Conservation (phyloP, 75 land plant genomes). For the Selaginella moellendorffii region DNA sequence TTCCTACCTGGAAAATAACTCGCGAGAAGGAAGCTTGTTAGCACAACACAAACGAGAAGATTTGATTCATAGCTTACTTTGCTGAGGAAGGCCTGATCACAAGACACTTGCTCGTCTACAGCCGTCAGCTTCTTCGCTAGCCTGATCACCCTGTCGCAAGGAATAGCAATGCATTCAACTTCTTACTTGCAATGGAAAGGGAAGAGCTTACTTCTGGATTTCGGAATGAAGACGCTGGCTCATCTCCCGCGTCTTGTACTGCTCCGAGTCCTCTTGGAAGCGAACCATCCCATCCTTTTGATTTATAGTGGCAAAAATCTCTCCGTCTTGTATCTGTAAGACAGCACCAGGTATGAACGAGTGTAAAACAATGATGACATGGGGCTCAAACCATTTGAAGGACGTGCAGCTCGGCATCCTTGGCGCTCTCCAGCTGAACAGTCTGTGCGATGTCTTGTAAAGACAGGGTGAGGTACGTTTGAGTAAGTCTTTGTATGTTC, state of each 20-base stretch:
- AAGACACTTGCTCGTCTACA: slow-evolving; percentile 76
- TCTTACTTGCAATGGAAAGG: background rate
- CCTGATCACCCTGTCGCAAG: slow-evolving; percentile 46
- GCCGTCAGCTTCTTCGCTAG: slow-evolving; percentile 63
- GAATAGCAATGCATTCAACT: background rate
- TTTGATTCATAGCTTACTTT: slow-evolving; percentile 51
- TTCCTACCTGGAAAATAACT: slow-evolving; percentile 42
- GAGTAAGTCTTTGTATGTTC: slow-evolving; percentile 89
- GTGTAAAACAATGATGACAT: background rate
- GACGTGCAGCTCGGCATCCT: slow-evolving; percentile 91
- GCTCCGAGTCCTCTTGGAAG: slow-evolving; percentile 95
- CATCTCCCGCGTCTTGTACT: slow-evolving; percentile 87
- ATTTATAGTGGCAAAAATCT: slow-evolving; percentile 92
- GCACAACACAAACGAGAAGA: background rate
- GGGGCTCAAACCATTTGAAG: slow-evolving; percentile 73
- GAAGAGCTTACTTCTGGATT: slow-evolving; percentile 54
- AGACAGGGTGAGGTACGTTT: slow-evolving; percentile 87
- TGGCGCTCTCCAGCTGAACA: slow-evolving; percentile 66
- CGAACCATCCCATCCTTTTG: slow-evolving; percentile 99
- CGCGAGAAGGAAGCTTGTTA: background rate
- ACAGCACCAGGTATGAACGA: background rate
- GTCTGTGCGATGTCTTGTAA: slow-evolving; percentile 89
- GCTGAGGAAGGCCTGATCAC: slow-evolving; percentile 67
- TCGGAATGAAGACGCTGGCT: slow-evolving; percentile 64
- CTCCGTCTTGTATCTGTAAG: slow-evolving; percentile 87